Conservation (phyloP, 129 eudicot species). For the Gnaphalium uliginosum region DNA sequence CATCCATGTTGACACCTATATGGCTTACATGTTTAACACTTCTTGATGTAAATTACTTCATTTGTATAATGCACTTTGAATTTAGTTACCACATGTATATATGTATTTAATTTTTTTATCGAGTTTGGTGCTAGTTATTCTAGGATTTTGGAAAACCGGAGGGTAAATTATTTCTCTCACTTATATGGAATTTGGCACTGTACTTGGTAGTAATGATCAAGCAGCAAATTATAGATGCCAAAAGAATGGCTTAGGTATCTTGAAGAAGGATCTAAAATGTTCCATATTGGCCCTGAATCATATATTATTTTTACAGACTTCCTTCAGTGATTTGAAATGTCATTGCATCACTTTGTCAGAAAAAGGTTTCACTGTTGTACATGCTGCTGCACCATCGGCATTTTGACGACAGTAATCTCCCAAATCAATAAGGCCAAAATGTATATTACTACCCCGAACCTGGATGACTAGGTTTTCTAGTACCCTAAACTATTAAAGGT, state of each 20-base stretch:
- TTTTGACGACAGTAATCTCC: no score
- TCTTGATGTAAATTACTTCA: not conserved
- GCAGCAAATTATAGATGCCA: not conserved
- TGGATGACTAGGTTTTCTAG: no score
- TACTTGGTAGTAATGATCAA: not conserved
- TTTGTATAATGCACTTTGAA: not conserved
- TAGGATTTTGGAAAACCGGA: not conserved
- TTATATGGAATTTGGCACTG: not conserved
- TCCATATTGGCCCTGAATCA: no score
- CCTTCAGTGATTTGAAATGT: no score
- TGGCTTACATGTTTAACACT: not conserved
- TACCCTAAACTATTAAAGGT: no score
- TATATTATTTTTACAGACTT: no score
- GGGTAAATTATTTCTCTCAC: not conserved
- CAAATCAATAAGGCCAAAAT: no score
- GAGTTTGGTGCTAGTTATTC: not conserved
- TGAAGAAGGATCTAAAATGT: not conserved
- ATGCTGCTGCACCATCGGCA: no score
- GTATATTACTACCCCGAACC: no score
- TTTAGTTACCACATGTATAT: not conserved
- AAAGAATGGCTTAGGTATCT: not conserved
- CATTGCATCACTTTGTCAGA: no score
- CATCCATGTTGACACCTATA: not conserved
- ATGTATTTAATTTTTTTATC: no score
- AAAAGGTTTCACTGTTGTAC: no score